Percentiles rank a stretch among this genome's conserved stretches.
These are phyloP conservation scores for Agrocybe chaxingu DNA, from an alignment of 768 basidiomycete genomes.

Conservation along the genomic window DNA sequence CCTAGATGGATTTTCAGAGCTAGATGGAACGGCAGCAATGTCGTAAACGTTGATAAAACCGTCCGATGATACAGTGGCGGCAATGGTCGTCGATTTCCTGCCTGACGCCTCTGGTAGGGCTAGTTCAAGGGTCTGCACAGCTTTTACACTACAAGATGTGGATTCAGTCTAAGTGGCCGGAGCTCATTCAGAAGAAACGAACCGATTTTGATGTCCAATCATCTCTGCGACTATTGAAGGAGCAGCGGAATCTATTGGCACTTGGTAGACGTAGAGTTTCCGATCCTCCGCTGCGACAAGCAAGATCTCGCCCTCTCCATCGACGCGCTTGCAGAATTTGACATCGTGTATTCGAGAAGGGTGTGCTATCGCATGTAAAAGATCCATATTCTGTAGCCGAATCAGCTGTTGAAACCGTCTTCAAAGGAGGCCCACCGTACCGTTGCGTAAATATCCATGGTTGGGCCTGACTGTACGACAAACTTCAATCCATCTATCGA, in stretches of 20 bases:
- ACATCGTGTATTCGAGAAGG: slow-evolving; percentile 83
- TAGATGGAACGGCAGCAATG: slow-evolving; percentile 45
- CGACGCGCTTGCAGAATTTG: slow-evolving; percentile 64
- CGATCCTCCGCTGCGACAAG: slow-evolving; percentile 90
- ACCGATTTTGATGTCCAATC: slow-evolving; percentile 88
- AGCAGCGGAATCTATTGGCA: slow-evolving; percentile 42
- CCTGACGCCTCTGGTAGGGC: slow-evolving; percentile 42
- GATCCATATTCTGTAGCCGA: slow-evolving; percentile 65
- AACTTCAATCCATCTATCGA: slow-evolving; percentile 75
- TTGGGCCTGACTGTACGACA: slow-evolving; percentile 71
- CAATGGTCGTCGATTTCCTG: slow-evolving; percentile 52
- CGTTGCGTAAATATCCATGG: slow-evolving; percentile 80
- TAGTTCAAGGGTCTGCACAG: slow-evolving; percentile 64
- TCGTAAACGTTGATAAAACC: slow-evolving; percentile 82
- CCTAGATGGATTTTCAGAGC: slow-evolving; percentile 6
- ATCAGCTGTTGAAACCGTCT: background rate
- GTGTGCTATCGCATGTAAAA: slow-evolving; percentile 71
- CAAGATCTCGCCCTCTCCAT: slow-evolving; percentile 62
- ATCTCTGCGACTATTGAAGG: slow-evolving; percentile 69
- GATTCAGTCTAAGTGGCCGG: slow-evolving; percentile 4
- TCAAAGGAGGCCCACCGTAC: slow-evolving; percentile 31
- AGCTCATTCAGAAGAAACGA: slow-evolving; percentile 16
- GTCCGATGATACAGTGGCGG: slow-evolving; percentile 85
- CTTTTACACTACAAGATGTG: slow-evolving; percentile 63
- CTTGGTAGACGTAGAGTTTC: slow-evolving; percentile 73